Base-by-base conservation (phyloP, 306 rosid species). In the Cicer arietinum region DNA sequence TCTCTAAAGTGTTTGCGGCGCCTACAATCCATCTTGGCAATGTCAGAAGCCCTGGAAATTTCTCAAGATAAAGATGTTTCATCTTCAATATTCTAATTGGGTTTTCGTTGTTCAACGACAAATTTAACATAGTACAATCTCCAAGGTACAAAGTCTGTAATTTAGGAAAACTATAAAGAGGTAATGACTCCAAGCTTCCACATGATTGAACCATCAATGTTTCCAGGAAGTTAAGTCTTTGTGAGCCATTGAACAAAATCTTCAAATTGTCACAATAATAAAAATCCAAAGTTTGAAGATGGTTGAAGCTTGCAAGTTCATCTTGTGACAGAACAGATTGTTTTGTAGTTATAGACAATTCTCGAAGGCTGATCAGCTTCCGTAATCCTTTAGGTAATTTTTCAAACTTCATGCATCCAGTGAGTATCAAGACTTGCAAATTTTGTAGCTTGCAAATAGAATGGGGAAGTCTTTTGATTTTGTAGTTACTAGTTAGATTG, bases 391-490 rank as follows among this genome's bases (percentile, higher is more conserved):
- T 8, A 8, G 68, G 68, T 11, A 63, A 16, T 14, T 47, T 40
- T 63, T 63, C 30, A 63, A 63, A 47, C 8, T 12, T 30, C 2
- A 6, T 14, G 47, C 68, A 63, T 63, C 48, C 48, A 1, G 2
- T 8, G 18, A 63, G 8, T 4, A 17, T 0, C 68, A 40, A 63
- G 3, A 40, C 30, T 7, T 39, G 48, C 68, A 40, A 63, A 40
- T 40, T 40, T n/a, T 62, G 68, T 9, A 62, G 68, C 1, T 16
- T 40, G 30, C 48, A 62, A n/a, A 62, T 40, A n/a, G 48, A 63
- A 40, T n/a, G n/a, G 13, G 68, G 68, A 63, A 63, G 48, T 14
- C 30, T 63, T 40, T 63, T 63, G 68, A 63, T 39, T 40, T 63
- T 40, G 4, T 0, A 4, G 5, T 63, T 63, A 14, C 14, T 1